phyloP scores from a whole-genome alignment of 495 filamentous ascomycete species.

The Penicillium cinerascens region DNA sequence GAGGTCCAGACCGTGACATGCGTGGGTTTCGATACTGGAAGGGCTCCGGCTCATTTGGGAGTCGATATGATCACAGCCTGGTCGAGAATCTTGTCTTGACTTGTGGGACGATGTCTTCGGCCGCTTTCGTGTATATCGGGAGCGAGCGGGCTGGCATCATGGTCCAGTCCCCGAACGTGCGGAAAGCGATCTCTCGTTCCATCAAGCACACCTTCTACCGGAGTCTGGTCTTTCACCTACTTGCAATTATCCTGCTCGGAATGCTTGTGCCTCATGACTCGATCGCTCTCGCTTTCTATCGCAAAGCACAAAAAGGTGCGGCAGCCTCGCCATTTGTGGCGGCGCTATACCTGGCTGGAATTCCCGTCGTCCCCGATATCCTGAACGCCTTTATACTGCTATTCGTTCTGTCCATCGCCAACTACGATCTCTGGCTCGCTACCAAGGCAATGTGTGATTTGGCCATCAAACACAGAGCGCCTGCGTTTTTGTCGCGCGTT shows the following conservation, averaged over 20 bases:
- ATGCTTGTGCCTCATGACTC: slow-evolving; percentile 53
- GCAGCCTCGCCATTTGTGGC: slow-evolving; percentile 60
- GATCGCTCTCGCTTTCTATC: slow-evolving; percentile 35
- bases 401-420: slow-evolving; percentile 73
- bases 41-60: slow-evolving; percentile 32
- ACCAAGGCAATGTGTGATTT: slow-evolving; percentile 74
- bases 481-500: slow-evolving; percentile 61
- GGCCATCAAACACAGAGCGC: slow-evolving; percentile 67
- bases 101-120: slow-evolving; percentile 71
- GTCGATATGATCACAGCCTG: slow-evolving; percentile 1
- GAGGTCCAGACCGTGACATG: slow-evolving; percentile 60
- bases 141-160: slow-evolving; percentile 74
- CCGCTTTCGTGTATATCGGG: slow-evolving; percentile 76
- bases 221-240: slow-evolving; percentile 72
- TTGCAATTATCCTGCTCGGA: slow-evolving; percentile 48
- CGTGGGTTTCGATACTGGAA: slow-evolving; percentile 75
- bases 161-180: slow-evolving; percentile 66
- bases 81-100: slow-evolving; percentile 56
- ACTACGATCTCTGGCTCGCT: slow-evolving; percentile 59
- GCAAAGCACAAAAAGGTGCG: slow-evolving; percentile 22
- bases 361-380: slow-evolving; percentile 49
- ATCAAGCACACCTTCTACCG: slow-evolving; percentile 77
- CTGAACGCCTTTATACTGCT: slow-evolving; percentile 65
- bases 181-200: slow-evolving; percentile 66
- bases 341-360: slow-evolving; percentile 49